Evolutionary conservation across 2,329 filamentous ascomycete genomes (phyloP).

Genomic region (Cercospora beticola): DNA sequence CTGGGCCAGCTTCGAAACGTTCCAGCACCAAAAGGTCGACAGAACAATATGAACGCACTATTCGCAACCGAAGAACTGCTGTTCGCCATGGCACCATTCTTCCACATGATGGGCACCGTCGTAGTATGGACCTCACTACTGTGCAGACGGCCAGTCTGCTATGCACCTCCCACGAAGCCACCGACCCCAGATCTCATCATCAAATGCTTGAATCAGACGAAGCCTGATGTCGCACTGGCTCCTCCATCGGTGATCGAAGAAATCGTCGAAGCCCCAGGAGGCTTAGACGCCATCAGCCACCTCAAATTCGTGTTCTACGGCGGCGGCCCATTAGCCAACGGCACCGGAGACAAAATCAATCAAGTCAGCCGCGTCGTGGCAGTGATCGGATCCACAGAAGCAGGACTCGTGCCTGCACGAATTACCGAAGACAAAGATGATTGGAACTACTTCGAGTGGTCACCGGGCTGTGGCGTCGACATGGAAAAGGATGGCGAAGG

Average conservation of each 20-base stretch:
- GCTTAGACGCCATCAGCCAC: constrained; percentile 18
- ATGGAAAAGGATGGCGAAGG: constrained; percentile 21
- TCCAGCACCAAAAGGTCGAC: constrained; percentile 12
- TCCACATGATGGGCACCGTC: constrained; percentile 26
- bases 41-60: constrained; percentile 13
- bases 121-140: constrained; percentile 17
- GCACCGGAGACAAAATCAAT: constrained; percentile 17
- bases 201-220: constrained; percentile 15
- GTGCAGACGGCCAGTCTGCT: constrained; percentile 13
- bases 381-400: constrained; percentile 24
- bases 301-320: constrained; percentile 22
- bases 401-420: constrained; percentile 21
- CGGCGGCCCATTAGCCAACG: constrained; percentile 24
- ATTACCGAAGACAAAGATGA: constrained; percentile 25
- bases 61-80: constrained; percentile 14
- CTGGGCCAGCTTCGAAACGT: constrained; percentile 13
- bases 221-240: constrained; percentile 3
- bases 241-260: constrained; percentile 26
- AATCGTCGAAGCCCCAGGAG: constrained; percentile 18
- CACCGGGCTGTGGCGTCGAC: constrained; percentile 17
- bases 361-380: constrained; percentile 14
- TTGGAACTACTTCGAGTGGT: constrained; percentile 30
- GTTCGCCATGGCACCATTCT: constrained; percentile 20
- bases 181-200: constrained; percentile 20
- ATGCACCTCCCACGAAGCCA: constrained; percentile 18